Percentiles rank a stretch among this genome's conserved stretches.
Conservation (phyloP, 2,329 filamentous ascomycete genomes). For the Fusarium sp. region DNA sequence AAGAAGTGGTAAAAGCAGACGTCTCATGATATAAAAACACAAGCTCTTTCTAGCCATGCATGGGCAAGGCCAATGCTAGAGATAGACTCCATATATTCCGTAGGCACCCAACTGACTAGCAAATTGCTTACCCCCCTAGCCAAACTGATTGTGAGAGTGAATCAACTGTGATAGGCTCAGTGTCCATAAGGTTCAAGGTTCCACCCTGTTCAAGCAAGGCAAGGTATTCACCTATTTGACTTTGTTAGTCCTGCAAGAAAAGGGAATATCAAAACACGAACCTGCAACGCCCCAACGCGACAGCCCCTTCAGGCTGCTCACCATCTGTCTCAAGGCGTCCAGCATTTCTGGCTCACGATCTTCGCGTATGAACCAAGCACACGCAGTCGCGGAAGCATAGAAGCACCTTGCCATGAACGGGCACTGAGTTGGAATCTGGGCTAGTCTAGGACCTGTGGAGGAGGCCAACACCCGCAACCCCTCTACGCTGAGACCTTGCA, state of each 20-base stretch:
- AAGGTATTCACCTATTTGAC: slow-evolving; percentile 3
- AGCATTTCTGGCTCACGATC: slow-evolving; percentile 20
- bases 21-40: too few species aligned
- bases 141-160: background rate
- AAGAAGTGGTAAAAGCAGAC: too few species aligned
- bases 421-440: background rate
- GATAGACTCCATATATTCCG: too few species aligned
- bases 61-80: too few species aligned
- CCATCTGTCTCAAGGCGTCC: slow-evolving; percentile 13
- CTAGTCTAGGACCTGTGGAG: slow-evolving; percentile 1
- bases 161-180: background rate
- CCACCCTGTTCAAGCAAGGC: slow-evolving; percentile 3
- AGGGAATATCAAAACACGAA: background rate
- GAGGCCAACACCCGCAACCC: slow-evolving; percentile 6
- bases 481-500: slow-evolving; percentile 22
- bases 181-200: background rate
- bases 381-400: slow-evolving; percentile 32
- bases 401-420: slow-evolving; percentile 21
- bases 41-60: too few species aligned
- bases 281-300: slow-evolving; percentile 6
- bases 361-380: slow-evolving; percentile 35
- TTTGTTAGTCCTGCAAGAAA: background rate
- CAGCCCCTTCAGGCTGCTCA: background rate
- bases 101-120: too few species aligned
- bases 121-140: too few species aligned